Evolutionary conservation across 345 rosid species (phyloP).

Genomic region (Raphanus sativus): DNA sequence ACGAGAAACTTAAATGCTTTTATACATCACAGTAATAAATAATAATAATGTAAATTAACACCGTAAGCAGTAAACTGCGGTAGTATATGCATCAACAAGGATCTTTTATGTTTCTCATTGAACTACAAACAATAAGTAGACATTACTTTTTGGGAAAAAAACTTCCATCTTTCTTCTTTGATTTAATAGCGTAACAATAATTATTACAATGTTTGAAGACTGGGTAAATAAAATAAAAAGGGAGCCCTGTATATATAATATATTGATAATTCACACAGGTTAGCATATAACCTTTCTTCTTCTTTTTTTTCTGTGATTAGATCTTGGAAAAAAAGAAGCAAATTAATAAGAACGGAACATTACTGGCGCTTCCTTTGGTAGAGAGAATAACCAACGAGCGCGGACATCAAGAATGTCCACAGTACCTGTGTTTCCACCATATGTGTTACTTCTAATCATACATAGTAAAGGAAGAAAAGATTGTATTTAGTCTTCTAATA

Average conservation of each 20-base stretch:
- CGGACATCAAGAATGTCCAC: conserved; percentile 97
- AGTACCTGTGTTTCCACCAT: conserved; percentile 67
- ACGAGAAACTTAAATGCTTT: conserved; percentile 12
- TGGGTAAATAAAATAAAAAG: background rate
- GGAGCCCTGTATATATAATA: background rate
- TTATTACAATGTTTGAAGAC: conserved; percentile 26
- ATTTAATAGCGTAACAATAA: background rate
- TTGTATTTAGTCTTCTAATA: background rate
- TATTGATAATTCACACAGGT: conserved; percentile 11
- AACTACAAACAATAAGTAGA: background rate
- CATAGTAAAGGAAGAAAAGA: background rate
- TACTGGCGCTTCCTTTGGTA: conserved; percentile 84
- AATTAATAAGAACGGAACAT: conserved; percentile 4
- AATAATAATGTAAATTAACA: conserved; percentile 12
- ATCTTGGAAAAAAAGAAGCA: background rate
- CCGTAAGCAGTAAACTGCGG: background rate
- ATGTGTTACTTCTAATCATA: background rate
- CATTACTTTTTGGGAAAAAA: background rate
- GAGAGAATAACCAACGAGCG: conserved; percentile 91
- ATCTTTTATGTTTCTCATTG: background rate
- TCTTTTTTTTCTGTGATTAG: conserved; percentile 7
- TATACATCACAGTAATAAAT: background rate
- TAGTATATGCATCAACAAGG: background rate
- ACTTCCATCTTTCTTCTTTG: background rate
- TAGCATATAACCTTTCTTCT: background rate